These are phyloP conservation scores for Arachis hypogaea DNA, from an alignment of 306 rosid species.

Conservation along the genomic window DNA sequence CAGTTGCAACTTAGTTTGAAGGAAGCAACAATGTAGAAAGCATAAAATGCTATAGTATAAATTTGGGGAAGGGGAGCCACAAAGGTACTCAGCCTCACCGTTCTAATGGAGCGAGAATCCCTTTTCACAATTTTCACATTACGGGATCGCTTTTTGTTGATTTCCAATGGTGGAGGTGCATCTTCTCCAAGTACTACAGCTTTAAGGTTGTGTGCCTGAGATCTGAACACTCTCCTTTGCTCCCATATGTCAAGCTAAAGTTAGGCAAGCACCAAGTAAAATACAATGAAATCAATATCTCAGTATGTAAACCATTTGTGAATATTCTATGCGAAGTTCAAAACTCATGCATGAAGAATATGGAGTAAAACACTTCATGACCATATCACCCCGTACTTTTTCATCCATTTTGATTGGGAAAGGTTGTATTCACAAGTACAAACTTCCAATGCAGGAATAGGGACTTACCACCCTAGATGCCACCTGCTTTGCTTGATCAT, in stretches of 20 bases:
- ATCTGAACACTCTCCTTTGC: constrained; percentile 82
- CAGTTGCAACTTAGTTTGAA: constrained; percentile 18
- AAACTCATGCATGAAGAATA: constrained; percentile 29
- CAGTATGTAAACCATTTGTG: constrained; percentile 26
- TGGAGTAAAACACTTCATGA: constrained; percentile 6
- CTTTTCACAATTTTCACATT: constrained; percentile 77
- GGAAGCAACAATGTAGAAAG: constrained; percentile 8
- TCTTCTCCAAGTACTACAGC: constrained; percentile 77
- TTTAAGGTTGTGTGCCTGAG: constrained; percentile 63
- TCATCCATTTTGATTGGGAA: constrained; percentile 4
- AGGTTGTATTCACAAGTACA: constrained; percentile 7
- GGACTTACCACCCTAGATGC: constrained; percentile 75
- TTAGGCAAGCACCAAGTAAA: constrained; percentile 35
- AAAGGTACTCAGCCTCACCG: constrained; percentile 55
- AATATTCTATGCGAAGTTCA: constrained; percentile 16
- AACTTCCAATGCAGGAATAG: constrained; percentile 25
- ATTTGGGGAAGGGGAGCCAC: constrained; percentile 5
- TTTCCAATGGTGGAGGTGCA: constrained; percentile 71
- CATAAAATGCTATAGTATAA: neutral
- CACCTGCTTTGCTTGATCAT: constrained; percentile 59
- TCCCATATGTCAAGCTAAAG: constrained; percentile 87
- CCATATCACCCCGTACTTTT: neutral
- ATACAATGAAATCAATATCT: constrained; percentile 30
- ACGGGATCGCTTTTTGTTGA: constrained; percentile 77
- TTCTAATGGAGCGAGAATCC: constrained; percentile 86